Evolutionary conservation across 352 stramenopile species (phyloP).

Genomic region (Phytopythium montanum): DNA sequence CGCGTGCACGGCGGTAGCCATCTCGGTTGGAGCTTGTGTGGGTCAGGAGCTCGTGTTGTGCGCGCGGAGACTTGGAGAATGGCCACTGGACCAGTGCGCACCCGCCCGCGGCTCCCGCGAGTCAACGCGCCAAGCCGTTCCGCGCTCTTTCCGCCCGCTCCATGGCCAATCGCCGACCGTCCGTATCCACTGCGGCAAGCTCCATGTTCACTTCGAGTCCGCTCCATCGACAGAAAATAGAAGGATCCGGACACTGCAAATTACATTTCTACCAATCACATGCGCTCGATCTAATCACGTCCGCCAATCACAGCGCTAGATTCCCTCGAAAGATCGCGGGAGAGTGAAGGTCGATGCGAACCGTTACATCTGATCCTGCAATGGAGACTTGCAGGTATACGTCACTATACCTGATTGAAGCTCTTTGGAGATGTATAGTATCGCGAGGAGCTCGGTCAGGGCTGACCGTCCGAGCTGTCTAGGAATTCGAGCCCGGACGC

Average conservation of each 20-base stretch:
- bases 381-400: neutral
- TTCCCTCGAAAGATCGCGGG: conserved; percentile 27
- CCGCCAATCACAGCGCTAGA: conserved; percentile 17
- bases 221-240: conserved; percentile 1
- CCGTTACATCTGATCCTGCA: neutral
- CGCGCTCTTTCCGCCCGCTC: conserved; percentile 12
- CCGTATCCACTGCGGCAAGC: conserved; percentile 3
- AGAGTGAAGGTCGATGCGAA: neutral
- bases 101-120: neutral
- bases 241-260: neutral
- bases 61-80: conserved; percentile 9
- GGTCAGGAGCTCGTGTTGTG: neutral
- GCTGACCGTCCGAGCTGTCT: conserved; percentile 59
- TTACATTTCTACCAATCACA: conserved; percentile 8
- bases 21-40: neutral
- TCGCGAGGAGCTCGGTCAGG: conserved; percentile 14
- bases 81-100: neutral
- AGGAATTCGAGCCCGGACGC: conserved; percentile 70
- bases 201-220: neutral
- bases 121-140: conserved; percentile 12
- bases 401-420: neutral
- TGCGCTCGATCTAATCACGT: no score
- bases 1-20: conserved; percentile 17
- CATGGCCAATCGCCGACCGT: conserved; percentile 1
- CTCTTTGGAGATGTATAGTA: neutral